Base-by-base conservation (phyloP, 306 rosid species). In the Coriaria nepalensis region DNA sequence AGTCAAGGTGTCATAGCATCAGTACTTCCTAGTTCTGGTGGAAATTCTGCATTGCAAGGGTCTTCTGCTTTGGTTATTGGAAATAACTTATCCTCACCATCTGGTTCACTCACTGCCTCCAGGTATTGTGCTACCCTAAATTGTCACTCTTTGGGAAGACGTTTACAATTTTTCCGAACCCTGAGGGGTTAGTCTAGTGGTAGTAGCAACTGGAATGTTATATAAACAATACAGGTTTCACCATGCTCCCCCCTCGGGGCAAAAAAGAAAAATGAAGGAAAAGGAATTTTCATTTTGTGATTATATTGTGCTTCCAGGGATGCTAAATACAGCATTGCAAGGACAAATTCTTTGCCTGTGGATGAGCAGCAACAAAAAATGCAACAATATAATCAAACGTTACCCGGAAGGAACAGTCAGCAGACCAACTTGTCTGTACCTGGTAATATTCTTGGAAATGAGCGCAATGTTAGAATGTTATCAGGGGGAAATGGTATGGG, bases 401-500 rank as follows among this genome's bases (percentile, higher is more conserved):
- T 82, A 40, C 70, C 99, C 9, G 62, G 86, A 50, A 75, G 95
- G 69, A 86, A 61, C 65, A 57, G 78, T 67, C 86, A 67, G 62
- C 96, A 86, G 49, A 52, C 94, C 53, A 61, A 66, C 82, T 60
- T 85, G 68, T 56, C 94, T 6, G 62, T 69, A 41, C 73, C 98
- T 60, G 82, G 83, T 35, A 65, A 73, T 65, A 75, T 69, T 68
- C 41, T 93, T 2, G 98, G 94, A 72, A 64, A 70, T 73, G 98
- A 92, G 55, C 96, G 88, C 33, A 87, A 93, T 50, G 96, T 76
- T 45, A 83, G 93, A 13, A 59, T 92, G 71, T 68, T 86, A 51
- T 66, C 95, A 40, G 80, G 94, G 45, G 96, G 80, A 64, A 85
- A 78, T 78, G 83, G 83, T 57, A 57, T 77, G 78, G 94, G 94